A percentile compares a stretch with the other conserved stretches of the same genome.
Evolutionary conservation across 306 rosid species (phyloP).

Genomic region (Amphicarpaea edgeworthii): DNA sequence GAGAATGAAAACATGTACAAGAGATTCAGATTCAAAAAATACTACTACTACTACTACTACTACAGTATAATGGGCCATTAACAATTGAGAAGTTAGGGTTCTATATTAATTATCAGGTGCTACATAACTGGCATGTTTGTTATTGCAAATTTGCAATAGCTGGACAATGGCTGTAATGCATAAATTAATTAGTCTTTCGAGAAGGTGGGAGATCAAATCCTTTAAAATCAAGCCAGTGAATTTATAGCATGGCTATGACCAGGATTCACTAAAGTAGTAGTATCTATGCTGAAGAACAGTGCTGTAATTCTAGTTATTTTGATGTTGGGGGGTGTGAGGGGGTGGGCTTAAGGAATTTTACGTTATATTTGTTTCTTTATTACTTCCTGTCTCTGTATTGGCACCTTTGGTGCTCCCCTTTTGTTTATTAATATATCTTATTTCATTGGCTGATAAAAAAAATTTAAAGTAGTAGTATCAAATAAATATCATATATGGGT

Average conservation of each 20-base stretch:
- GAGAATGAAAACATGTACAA: slow-evolving; percentile 2
- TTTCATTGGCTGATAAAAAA: no score
- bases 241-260: background rate
- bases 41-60: no score
- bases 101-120: background rate
- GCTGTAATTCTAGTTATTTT: no score
- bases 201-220: slow-evolving; percentile 39
- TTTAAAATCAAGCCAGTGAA: slow-evolving; percentile 27
- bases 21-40: slow-evolving; percentile 38
- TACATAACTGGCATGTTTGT: slow-evolving; percentile 36
- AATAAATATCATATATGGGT: no score
- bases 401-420: no score
- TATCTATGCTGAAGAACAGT: no score
- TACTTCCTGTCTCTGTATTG: no score
- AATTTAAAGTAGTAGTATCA: no score
- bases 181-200: slow-evolving; percentile 31
- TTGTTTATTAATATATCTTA: no score
- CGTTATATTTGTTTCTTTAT: no score
- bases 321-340: no score
- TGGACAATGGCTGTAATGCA: slow-evolving; percentile 38
- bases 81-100: background rate
- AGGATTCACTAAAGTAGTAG: background rate
- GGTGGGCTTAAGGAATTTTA: no score
- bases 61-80: slow-evolving; percentile 4
- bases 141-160: slow-evolving; percentile 11